These are phyloP conservation scores for Beta vulgaris DNA, from an alignment of 148 eudicot species.

Conservation along the genomic window DNA sequence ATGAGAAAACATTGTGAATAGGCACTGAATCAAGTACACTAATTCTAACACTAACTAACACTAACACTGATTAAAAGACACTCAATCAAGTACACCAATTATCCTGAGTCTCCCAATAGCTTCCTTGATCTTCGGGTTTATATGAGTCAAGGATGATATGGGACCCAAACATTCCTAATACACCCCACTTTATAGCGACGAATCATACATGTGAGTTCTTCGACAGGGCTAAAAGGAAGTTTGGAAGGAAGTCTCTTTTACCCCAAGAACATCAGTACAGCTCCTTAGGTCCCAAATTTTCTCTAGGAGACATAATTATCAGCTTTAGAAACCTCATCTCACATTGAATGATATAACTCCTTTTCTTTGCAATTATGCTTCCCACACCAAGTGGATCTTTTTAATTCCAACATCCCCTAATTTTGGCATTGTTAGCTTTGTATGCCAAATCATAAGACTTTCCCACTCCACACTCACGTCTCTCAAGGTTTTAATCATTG, in stretches of 20 bases:
- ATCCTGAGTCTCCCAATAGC: background rate
- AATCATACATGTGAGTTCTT: background rate
- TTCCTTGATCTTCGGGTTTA: background rate
- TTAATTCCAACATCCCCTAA: background rate
- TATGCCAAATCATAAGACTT: background rate
- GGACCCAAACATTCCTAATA: background rate
- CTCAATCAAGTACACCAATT: background rate
- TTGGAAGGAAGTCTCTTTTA: background rate
- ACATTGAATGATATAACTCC: background rate
- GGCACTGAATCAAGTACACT: no score
- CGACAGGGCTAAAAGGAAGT: background rate
- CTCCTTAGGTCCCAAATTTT: background rate
- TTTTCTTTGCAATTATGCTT: background rate
- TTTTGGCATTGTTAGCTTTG: background rate
- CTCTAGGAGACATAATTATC: background rate
- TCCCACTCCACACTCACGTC: no score
- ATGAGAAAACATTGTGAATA: no score
- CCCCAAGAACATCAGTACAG: background rate
- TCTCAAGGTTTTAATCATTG: no score
- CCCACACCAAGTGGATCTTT: background rate
- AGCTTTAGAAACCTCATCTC: background rate
- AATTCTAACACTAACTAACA: no score
- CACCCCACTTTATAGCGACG: background rate
- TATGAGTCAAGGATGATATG: background rate
- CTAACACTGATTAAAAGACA: background rate